These are phyloP conservation scores for Microcyclospora pomicola DNA, from an alignment of 2,329 filamentous ascomycete species.

Conservation along the genomic window DNA sequence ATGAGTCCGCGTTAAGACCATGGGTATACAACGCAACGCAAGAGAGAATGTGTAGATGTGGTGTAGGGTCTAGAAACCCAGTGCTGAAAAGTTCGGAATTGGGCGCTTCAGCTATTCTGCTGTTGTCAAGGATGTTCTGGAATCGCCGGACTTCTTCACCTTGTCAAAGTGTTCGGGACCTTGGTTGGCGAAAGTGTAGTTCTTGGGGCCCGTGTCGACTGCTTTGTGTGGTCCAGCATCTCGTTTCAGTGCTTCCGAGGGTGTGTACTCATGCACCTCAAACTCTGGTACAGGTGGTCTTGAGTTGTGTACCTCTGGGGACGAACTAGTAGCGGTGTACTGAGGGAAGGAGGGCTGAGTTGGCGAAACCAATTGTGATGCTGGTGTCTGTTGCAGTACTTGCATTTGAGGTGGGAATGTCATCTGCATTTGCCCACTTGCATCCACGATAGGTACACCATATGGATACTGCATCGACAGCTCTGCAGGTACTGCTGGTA, in stretches of 20 bases:
- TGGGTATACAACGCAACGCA: no score
- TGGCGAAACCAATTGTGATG: constrained; percentile 6
- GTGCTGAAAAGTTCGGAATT: no score
- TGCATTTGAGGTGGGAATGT: constrained; percentile 13
- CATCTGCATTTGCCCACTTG: constrained; percentile 12
- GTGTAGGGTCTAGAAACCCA: no score
- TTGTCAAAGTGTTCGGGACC: constrained; percentile 31
- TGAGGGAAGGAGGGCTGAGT: constrained; percentile 1
- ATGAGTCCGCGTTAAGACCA: no score
- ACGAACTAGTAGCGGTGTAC: background rate
- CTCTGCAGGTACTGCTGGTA: constrained; percentile 3
- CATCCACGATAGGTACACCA: constrained; percentile 16
- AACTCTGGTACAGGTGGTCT: constrained; percentile 19
- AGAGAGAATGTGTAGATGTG: no score
- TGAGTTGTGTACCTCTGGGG: background rate
- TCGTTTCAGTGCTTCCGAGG: constrained; percentile 28
- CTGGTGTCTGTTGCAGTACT: constrained; percentile 9
- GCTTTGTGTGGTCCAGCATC: constrained; percentile 19
- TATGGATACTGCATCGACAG: constrained; percentile 12
- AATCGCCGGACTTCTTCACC: constrained; percentile 9
- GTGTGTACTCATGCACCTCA: constrained; percentile 34
- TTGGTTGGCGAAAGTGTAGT: constrained; percentile 35
- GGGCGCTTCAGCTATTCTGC: no score
- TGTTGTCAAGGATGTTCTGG: no score
- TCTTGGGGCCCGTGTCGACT: constrained; percentile 25